These are phyloP conservation scores for Candida tetrigidarum DNA, from an alignment of 1,139 yeast species.

Conservation along the genomic window DNA sequence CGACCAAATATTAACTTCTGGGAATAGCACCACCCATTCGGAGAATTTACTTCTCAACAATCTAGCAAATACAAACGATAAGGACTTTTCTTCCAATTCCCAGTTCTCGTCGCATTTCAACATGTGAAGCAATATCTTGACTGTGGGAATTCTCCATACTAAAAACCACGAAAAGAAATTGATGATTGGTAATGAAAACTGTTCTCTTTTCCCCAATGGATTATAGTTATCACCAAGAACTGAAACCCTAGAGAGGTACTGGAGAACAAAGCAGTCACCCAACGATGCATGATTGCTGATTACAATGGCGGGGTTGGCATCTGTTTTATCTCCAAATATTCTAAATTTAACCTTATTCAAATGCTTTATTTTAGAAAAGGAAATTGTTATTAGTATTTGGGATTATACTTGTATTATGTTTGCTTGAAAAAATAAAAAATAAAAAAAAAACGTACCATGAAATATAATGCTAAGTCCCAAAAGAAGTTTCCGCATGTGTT, in stretches of 20 bases:
- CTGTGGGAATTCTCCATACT: conserved; percentile 59
- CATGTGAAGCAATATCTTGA: conserved; percentile 44
- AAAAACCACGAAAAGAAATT: conserved; percentile 66
- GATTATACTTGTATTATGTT: not conserved
- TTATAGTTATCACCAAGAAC: conserved; percentile 10
- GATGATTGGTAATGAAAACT: conserved; percentile 39
- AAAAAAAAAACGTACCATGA: conserved; percentile 42
- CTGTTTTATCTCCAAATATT: conserved; percentile 47
- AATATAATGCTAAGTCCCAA: conserved; percentile 40
- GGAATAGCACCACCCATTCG: conserved; percentile 66
- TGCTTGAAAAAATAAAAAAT: too few relatives aligned
- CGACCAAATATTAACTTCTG: conserved; percentile 73
- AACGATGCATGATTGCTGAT: conserved; percentile 60
- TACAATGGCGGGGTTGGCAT: conserved; percentile 50
- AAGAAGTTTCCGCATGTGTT: conserved; percentile 28
- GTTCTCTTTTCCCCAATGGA: conserved; percentile 11
- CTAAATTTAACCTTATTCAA: conserved; percentile 40
- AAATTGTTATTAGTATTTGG: not conserved
- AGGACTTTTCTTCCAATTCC: conserved; percentile 49
- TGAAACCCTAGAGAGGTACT: conserved; percentile 41
- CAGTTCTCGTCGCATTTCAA: conserved; percentile 64
- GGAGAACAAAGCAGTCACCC: conserved; percentile 56
- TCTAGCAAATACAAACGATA: conserved; percentile 26
- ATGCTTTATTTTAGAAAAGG: conserved; percentile 26
- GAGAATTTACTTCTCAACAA: conserved; percentile 32